Conservation (phyloP, 495 filamentous ascomycete genomes). For the Xylaria flabelliformis region DNA sequence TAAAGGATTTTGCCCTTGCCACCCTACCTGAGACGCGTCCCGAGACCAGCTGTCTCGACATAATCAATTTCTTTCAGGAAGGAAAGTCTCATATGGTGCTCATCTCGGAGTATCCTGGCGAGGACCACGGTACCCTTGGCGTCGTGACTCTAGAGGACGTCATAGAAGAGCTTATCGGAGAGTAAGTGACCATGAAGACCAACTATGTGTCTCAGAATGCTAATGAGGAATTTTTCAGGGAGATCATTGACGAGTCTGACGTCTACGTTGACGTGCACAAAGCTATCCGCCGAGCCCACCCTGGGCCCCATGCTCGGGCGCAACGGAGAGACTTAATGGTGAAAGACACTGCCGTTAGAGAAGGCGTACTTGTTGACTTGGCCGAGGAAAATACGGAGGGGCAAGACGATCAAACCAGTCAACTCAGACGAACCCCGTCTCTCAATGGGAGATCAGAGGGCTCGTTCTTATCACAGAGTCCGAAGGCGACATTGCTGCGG, state of each 20-base stretch:
- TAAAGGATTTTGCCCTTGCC: conserved; percentile 88
- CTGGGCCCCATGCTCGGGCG: conserved; percentile 54
- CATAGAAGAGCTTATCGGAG: conserved; percentile 97
- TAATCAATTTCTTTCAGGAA: conserved; percentile 99
- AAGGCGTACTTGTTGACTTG: conserved; percentile 36
- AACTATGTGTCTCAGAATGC: not conserved
- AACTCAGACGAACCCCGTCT: conserved; percentile 26
- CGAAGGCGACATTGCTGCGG: conserved; percentile 60
- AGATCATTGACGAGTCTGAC: conserved; percentile 85
- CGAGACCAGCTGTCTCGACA: conserved; percentile 95
- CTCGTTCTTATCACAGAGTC: conserved; percentile 42
- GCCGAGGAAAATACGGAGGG: conserved; percentile 28
- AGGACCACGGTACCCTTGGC: conserved; percentile 86
- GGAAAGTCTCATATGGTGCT: conserved; percentile 99
- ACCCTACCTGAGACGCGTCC: conserved; percentile 94
- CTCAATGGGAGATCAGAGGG: conserved; percentile 39
- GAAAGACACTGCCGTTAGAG: conserved; percentile 47
- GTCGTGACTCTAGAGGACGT: conserved; percentile 97
- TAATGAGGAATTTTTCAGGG: conserved; percentile 53
- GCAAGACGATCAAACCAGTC: not conserved
- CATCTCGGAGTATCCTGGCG: conserved; percentile 87
- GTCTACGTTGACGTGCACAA: conserved; percentile 97
- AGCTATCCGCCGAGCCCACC: conserved; percentile 77
- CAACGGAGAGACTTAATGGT: conserved; percentile 64
- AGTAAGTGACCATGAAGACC: conserved; percentile 63